These are phyloP conservation scores for Apiospora arundinis DNA, from an alignment of 2,329 filamentous ascomycete genomes.

Conservation along the genomic window DNA sequence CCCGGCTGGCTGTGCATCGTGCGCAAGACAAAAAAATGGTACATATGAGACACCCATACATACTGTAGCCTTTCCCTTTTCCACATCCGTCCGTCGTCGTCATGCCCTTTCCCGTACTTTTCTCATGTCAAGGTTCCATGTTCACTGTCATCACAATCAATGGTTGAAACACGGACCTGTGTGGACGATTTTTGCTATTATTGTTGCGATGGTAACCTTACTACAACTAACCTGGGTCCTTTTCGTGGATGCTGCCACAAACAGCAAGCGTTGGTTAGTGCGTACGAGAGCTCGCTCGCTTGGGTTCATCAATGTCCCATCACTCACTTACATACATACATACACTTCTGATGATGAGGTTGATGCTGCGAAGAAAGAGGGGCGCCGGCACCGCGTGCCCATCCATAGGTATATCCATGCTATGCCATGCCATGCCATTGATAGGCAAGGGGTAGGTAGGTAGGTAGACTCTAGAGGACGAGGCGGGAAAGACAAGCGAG, in stretches of 20 bases:
- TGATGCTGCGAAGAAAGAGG: background rate
- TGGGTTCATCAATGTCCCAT: background rate
- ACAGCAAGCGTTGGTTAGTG: slow-evolving; percentile 18
- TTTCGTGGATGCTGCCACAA: slow-evolving; percentile 5
- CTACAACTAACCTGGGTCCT: slow-evolving; percentile 2
- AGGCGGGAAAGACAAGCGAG: background rate
- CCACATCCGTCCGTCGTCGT: slow-evolving; percentile 1
- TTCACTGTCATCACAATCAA: slow-evolving; percentile 15
- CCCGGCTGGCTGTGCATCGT: slow-evolving; percentile 8
- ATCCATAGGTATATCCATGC: background rate
- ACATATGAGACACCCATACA: slow-evolving; percentile 2
- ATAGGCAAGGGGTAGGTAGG: background rate
- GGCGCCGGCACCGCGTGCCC: background rate
- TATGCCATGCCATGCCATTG: background rate
- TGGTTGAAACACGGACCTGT: slow-evolving; percentile 12
- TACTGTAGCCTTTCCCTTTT: background rate
- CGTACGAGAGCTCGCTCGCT: slow-evolving; percentile 11
- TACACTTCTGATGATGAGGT: background rate
- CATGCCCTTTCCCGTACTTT: slow-evolving; percentile 14
- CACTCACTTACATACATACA: background rate
- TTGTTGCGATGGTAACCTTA: slow-evolving; percentile 13
- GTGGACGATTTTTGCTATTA: background rate
- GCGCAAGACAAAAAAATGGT: background rate
- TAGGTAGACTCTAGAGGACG: too few relatives aligned
- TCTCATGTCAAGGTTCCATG: slow-evolving; percentile 2